Base-by-base conservation (phyloP, 1,284 basidiomycete species). In the Chondrostereum purpureum region DNA sequence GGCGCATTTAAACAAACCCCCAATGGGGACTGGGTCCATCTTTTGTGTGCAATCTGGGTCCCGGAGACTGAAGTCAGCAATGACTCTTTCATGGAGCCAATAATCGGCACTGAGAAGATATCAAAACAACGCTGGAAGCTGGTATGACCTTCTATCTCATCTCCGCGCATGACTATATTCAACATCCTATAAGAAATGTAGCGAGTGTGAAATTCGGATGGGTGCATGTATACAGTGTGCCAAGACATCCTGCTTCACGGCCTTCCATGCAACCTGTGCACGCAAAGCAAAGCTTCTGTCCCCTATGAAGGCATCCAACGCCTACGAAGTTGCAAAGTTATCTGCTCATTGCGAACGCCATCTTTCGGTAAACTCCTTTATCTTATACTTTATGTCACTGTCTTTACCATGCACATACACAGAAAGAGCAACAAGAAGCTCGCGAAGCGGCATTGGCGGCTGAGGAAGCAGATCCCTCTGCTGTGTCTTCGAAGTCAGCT, bases 1-100 rank as follows among this genome's bases (percentile, higher is more conserved):
- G 96, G 95, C 10, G 96, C 96, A 2, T 99, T 99, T 75, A 99
- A 99, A 61, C 96, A 99, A 67, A 98, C 96, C 0, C 79, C 83
- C 0, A 78, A 83, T 17, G 92, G 92, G 0, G 88, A 93, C 51
- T 99, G 96, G 96, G 89, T 92, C 0, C 96, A 99, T 63, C 70
- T 99, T 0, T 74, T 99, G 1, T 99, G 96, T 58, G 93, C 95
- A 3, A 96, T 99, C 53, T 99, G 93, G 92, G 86, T 98, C 3
- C 94, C 96, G 0, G 96, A 99, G 62, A 92, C 92, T 5, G 81
- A 87, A 33, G 91, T 98, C 4, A 86, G 87, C 23, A 99, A 99
- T 61, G 85, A 93, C 5, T 88, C 94, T 8, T 97, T 98, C 64
- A 99, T 99, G 95, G 96, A 99, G 57, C 96, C 96, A 8, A 86